Conservation (phyloP, 1,284 basidiomycete species). For the Tylopilus sp. region DNA sequence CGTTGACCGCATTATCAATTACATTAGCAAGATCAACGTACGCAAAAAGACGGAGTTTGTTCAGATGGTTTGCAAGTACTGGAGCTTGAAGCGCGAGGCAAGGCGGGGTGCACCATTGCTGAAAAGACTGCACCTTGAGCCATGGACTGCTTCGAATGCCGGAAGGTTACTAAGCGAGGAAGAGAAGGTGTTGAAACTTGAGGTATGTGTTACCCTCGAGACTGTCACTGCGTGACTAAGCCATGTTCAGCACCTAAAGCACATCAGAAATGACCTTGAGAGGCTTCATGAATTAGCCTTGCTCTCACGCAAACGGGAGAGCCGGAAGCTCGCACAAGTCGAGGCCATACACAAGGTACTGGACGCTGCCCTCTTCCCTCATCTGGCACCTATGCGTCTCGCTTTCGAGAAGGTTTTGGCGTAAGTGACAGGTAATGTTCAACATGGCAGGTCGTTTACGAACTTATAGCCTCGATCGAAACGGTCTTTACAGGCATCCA, state of each 20-base stretch:
- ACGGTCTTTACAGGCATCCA: constrained; percentile 75
- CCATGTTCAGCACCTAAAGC: constrained; percentile 57
- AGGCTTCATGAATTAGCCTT: constrained; percentile 70
- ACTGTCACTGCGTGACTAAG: constrained; percentile 10
- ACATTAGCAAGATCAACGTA: constrained; percentile 70
- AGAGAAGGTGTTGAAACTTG: constrained; percentile 83
- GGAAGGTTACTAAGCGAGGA: constrained; percentile 70
- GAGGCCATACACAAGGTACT: constrained; percentile 71
- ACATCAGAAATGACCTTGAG: constrained; percentile 77
- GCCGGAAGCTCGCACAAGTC: constrained; percentile 73
- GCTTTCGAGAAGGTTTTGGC: constrained; percentile 68
- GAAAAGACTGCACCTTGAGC: constrained; percentile 93
- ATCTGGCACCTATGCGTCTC: constrained; percentile 56
- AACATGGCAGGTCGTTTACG: constrained; percentile 1
- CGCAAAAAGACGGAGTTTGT: constrained; percentile 80
- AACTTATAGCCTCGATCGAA: constrained; percentile 62
- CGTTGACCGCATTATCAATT: constrained; percentile 72
- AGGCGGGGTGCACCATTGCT: constrained; percentile 90
- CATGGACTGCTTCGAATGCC: constrained; percentile 85
- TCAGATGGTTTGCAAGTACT: constrained; percentile 83
- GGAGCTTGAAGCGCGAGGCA: constrained; percentile 95
- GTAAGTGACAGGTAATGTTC: constrained; percentile 42
- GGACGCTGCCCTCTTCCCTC: constrained; percentile 62
- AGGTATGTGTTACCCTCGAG: constrained; percentile 42
- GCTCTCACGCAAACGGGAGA: constrained; percentile 78